Evolutionary conservation across 164 flowering plant genomes (phyloP).

Genomic region (Umbilicus rupestris): DNA sequence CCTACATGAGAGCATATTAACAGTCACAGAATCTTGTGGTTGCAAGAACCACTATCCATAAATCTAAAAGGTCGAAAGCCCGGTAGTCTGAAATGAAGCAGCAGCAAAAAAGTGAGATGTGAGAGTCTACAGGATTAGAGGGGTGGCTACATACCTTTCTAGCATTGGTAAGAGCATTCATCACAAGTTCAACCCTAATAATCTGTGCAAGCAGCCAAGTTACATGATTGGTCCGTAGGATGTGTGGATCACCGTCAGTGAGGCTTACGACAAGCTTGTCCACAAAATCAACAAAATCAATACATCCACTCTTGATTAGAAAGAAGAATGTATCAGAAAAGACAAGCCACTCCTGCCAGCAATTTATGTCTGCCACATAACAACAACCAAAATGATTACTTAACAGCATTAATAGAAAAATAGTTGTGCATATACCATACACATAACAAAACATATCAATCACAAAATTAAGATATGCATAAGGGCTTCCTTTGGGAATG

Average conservation of each 20-base stretch:
- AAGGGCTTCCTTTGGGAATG: background rate
- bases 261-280: constrained; percentile 75
- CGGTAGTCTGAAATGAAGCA: background rate
- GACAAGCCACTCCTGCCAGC: constrained; percentile 98
- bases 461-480: background rate
- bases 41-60: background rate
- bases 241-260: constrained; percentile 47
- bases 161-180: constrained; percentile 76
- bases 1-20: background rate
- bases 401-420: background rate
- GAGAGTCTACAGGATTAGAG: background rate
- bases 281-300: constrained; percentile 95
- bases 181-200: constrained; percentile 82
- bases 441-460: background rate
- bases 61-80: background rate
- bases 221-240: constrained; percentile 86
- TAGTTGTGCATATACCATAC: background rate
- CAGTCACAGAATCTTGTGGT: background rate
- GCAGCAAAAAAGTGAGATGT: background rate
- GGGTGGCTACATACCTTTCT: constrained; percentile 55
- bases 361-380: constrained; percentile 53
- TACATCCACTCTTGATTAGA: constrained; percentile 87
- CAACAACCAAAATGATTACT: constrained; percentile 5
- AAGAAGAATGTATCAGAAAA: constrained; percentile 85
- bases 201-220: constrained; percentile 92